Evolutionary conservation across 2,329 filamentous ascomycete species (phyloP).

Genomic region (Dactylella cylindrospora): DNA sequence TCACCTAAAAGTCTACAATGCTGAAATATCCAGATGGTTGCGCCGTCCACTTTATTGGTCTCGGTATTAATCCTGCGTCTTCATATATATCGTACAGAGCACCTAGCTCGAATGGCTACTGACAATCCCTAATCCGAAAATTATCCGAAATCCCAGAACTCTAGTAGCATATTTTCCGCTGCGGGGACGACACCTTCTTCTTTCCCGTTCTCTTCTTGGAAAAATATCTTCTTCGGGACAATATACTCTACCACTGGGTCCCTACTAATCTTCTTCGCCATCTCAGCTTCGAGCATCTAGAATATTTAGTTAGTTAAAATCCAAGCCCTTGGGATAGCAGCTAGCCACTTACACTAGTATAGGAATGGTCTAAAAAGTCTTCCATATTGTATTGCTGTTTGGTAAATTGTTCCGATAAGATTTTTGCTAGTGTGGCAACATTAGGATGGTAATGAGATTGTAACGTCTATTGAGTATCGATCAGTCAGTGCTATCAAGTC

Average conservation of each 20-base stretch:
- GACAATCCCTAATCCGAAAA: too few relatives aligned
- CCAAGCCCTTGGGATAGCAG: background rate
- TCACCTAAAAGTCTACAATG: too few relatives aligned
- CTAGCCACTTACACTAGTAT: slow-evolving; percentile 66
- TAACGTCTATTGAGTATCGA: slow-evolving; percentile 60
- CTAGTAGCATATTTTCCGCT: slow-evolving; percentile 19
- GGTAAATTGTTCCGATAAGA: slow-evolving; percentile 94
- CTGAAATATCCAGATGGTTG: too few relatives aligned
- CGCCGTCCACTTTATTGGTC: too few relatives aligned
- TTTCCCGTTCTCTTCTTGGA: slow-evolving; percentile 4
- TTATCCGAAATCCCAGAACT: slow-evolving; percentile 43
- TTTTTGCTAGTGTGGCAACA: slow-evolving; percentile 87
- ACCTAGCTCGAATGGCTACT: too few relatives aligned
- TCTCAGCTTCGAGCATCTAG: slow-evolving; percentile 79
- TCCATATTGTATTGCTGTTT: slow-evolving; percentile 94
- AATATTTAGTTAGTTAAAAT: slow-evolving; percentile 50
- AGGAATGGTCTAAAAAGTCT: slow-evolving; percentile 94
- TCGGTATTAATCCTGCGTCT: too few relatives aligned
- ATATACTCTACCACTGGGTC: slow-evolving; percentile 87
- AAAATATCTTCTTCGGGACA: slow-evolving; percentile 82
- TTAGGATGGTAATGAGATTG: slow-evolving; percentile 96
- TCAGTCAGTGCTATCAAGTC: slow-evolving; percentile 10
- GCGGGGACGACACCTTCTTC: background rate
- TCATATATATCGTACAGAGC: too few relatives aligned
- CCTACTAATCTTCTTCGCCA: slow-evolving; percentile 80